These are phyloP conservation scores for Ambispora gerdemannii DNA, from an alignment of 192 early-diverging fungal species.

Conservation along the genomic window DNA sequence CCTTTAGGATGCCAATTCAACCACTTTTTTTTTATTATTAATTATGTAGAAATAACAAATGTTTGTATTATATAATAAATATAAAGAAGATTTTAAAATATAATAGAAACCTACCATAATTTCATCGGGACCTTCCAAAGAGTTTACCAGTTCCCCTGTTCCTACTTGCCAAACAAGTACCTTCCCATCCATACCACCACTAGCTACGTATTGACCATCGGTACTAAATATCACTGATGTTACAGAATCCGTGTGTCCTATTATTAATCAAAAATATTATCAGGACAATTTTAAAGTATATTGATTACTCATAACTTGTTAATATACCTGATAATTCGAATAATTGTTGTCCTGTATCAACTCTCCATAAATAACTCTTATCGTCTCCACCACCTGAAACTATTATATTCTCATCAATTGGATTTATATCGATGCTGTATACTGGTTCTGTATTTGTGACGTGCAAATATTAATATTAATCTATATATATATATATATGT, in stretches of 20 bases:
- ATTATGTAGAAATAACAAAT: conserved; percentile 6
- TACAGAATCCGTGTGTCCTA: conserved; percentile 86
- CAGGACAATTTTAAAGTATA: not conserved
- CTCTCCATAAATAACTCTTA: conserved; percentile 81
- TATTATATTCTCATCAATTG: conserved; percentile 61
- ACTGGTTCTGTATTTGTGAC: conserved; percentile 65
- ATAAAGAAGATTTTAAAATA: not conserved
- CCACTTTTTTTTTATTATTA: conserved; percentile 56
- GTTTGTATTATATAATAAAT: conserved; percentile 24
- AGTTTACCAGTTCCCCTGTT: conserved; percentile 57
- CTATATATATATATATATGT: not conserved
- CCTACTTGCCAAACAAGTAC: conserved; percentile 69
- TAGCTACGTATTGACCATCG: conserved; percentile 81
- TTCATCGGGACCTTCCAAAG: conserved; percentile 88
- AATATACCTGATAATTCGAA: conserved; percentile 47
- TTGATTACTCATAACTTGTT: not conserved
- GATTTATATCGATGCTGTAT: conserved; percentile 80
- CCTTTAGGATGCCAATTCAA: conserved; percentile 95
- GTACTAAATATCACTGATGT: conserved; percentile 75
- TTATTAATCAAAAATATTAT: conserved; percentile 23
- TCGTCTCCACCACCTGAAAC: conserved; percentile 93
- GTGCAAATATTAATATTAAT: not conserved
- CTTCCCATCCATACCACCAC: conserved; percentile 96
- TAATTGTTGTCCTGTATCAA: conserved; percentile 77
- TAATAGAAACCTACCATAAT: conserved; percentile 63